Evolutionary conservation across 768 basidiomycete species (phyloP), one percentile per base, ranked within the genome.

Genomic region (Hericium coralloides): DNA sequence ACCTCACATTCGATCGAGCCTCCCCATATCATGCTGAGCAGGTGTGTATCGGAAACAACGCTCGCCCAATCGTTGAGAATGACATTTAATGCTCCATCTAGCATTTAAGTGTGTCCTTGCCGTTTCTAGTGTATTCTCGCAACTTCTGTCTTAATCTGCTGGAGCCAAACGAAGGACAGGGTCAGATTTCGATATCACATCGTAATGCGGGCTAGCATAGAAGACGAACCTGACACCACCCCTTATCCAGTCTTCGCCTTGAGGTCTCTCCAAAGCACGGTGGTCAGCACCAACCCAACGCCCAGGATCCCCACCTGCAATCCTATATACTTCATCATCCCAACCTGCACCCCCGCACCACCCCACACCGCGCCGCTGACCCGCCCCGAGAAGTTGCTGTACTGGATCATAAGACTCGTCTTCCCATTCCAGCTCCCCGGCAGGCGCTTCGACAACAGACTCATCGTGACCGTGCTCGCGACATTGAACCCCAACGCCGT

Each of bases 401-500:
- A 87, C 65, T 86, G 85, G 45, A 88, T 82, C 7, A 72, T 76
- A 66, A 85, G 67, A 77, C 75, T 79, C n/a, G 74, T 74, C 26
- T 74, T 72, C 22, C 74, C 73, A 63, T 85, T 87, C 81, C 82
- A 87, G 56, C 70, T 68, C 4, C 75, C 73, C 1, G 86, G 85
- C 37, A 87, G 73, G 66, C 84, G 85, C 68, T 88, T 88, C 59
- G 81, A 83, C 25, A 88, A 69, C 55, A 85, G 66, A 57, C 82
- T 83, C 59, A 87, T 71, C 36, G 86, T 87, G 55, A 83, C 80
- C 2, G 84, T 87, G 60, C 78, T 84, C n/a, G 83, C 78, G 14
- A 87, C 71, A 66, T 87, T 87, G 73, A 87, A 88, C 1, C 87
- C 85, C 6, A 87, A 73, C 23, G 87, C 85, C 23, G 86, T 72